Evolutionary conservation across 176 grass and related monocot genomes (phyloP).

Genomic region (Coix lacrymajobi): DNA sequence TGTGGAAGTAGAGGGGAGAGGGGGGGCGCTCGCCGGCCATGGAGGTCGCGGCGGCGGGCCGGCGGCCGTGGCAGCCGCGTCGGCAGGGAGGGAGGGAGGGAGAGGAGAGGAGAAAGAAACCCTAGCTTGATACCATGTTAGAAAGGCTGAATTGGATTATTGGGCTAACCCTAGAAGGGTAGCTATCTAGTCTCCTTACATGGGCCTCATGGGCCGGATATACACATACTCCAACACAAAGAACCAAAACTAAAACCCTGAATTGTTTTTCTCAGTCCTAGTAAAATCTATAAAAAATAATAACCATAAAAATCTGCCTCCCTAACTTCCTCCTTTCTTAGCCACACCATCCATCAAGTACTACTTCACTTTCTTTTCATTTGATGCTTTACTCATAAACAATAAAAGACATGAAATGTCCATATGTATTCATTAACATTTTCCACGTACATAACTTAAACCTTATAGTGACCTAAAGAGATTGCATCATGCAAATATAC

Average conservation of each 20-base stretch:
- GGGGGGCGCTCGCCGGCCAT: too few relatives aligned
- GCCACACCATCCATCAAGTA: background rate
- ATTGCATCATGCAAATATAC: background rate
- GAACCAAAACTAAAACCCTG: background rate
- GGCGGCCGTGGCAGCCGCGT: too few relatives aligned
- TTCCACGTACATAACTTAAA: background rate
- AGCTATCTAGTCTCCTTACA: too few relatives aligned
- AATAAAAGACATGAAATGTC: background rate
- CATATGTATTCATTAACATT: background rate
- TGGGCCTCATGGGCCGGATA: too few relatives aligned
- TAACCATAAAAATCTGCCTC: background rate
- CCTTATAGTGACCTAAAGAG: background rate
- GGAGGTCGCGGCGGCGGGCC: too few relatives aligned
- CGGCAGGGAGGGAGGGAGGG: too few relatives aligned
- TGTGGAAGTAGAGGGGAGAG: too few relatives aligned
- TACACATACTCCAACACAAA: too few relatives aligned
- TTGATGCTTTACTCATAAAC: background rate
- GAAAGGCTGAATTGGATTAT: too few relatives aligned
- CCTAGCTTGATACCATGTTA: too few relatives aligned
- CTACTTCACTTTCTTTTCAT: background rate
- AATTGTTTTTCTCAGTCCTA: background rate
- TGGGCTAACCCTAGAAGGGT: too few relatives aligned
- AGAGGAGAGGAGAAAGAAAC: too few relatives aligned
- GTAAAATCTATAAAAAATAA: background rate
- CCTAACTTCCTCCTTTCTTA: background rate